Percentiles rank a stretch among this genome's conserved stretches.
Evolutionary conservation across 176 grass and related monocot genomes (phyloP).

Genomic region (Pontederia paniculata): DNA sequence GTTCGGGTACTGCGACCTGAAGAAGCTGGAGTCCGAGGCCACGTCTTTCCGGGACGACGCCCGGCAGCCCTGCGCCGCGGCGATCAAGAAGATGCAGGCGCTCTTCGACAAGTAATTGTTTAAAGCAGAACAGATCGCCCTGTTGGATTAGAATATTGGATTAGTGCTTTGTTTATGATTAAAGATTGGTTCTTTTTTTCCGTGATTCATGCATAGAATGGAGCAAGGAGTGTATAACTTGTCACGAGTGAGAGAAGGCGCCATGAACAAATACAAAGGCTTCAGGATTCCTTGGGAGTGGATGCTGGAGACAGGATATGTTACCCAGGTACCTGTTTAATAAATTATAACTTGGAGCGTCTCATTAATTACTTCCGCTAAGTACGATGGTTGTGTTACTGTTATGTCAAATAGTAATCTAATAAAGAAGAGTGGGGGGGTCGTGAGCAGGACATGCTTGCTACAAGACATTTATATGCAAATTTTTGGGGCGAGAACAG

Average conservation of each 20-base stretch:
- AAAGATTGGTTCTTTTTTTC: too few species aligned
- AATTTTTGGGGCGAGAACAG: too few species aligned
- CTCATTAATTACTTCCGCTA: neutral
- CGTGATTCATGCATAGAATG: slow-evolving; percentile 29
- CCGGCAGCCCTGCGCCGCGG: slow-evolving; percentile 47
- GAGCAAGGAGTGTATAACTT: slow-evolving; percentile 91
- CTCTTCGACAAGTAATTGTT: slow-evolving; percentile 96
- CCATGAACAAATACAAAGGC: slow-evolving; percentile 49
- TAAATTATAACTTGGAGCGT: too few species aligned
- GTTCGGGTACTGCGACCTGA: slow-evolving; percentile 87
- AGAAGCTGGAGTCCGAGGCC: slow-evolving; percentile 56
- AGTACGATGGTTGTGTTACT: neutral
- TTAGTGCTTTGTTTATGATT: too few species aligned
- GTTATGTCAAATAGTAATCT: too few species aligned
- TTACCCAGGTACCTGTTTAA: slow-evolving; percentile 46
- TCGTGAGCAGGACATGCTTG: too few species aligned
- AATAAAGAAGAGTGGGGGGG: too few species aligned
- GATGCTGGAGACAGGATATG: slow-evolving; percentile 75
- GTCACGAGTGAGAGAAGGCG: slow-evolving; percentile 59
- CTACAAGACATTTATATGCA: too few species aligned
- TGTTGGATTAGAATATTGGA: neutral
- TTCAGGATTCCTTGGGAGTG: slow-evolving; percentile 84
- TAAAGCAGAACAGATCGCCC: too few species aligned
- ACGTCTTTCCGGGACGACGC: slow-evolving; percentile 49
- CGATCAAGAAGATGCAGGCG: slow-evolving; percentile 93